Base-by-base conservation (phyloP, 2,329 filamentous ascomycete genomes). In the Pezicula neosporulosa region DNA sequence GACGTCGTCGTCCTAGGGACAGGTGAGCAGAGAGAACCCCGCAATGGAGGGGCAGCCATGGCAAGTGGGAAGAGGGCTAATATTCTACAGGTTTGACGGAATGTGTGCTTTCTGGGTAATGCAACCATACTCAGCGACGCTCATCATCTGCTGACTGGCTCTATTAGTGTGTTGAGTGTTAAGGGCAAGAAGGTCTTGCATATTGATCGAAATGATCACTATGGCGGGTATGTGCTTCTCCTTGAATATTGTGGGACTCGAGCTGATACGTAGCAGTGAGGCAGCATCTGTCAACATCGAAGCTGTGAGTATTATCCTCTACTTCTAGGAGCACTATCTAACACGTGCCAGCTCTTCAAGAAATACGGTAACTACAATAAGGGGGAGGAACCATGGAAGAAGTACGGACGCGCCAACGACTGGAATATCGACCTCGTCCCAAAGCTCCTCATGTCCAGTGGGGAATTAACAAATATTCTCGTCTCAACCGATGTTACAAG, bases 381-480 rank as follows among this genome's bases (percentile, higher is more conserved):
- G 56, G 89, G 88, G 63, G 86, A 91, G 68, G 89, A 97, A 78
- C 92, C 93, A 60, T 97, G 94, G 94, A 93, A 95, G 80, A 92
- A 96, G 74, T 97, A 97, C 72, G 93, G 93, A 64, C 88, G 94
- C 54, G 79, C 86, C 70, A 97, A 97, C 76, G 93, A 97, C 81
- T 99, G 94, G 94, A 97, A 97, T 80, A 95, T 99, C 73, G 95
- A 99, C 70, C 82, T 99, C 56, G 92, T 99, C 45, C 93, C 94
- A 62, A 99, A 99, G 81, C 86, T 99, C 66, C 83, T 99, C 72
- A 97, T 99, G 92, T 91, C 93, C 54, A 96, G 95, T 58, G 94
- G 94, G 72, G 93, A 99, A 77, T 80, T 99, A 69, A 97, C 93
- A 70, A 97, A 97, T 76, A 97, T 99, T 67, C 85, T 99, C 68